Conservation (phyloP, 1,284 basidiomycete species). For the Austropuccinia psidii region DNA sequence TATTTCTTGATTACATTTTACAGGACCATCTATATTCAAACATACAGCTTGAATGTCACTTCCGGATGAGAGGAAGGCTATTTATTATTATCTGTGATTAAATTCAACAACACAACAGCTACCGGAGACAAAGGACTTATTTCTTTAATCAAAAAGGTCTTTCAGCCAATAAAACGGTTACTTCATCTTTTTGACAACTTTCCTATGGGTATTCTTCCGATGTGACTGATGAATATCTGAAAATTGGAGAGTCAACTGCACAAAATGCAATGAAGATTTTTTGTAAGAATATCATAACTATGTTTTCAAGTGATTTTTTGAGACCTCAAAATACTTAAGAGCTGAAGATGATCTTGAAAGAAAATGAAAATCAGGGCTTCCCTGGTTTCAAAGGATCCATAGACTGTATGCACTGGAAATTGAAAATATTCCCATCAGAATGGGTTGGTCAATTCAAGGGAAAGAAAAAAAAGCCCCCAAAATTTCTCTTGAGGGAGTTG, state of each 20-base stretch:
- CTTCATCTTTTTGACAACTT: no score
- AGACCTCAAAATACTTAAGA: neutral
- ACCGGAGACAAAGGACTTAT: no score
- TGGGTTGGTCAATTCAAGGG: neutral
- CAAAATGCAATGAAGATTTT: neutral
- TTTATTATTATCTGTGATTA: no score
- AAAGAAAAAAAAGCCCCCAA: conserved; percentile 5
- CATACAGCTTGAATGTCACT: no score
- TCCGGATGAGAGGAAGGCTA: no score
- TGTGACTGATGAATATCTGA: neutral
- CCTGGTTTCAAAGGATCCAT: neutral
- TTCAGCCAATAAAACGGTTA: no score
- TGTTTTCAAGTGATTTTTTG: neutral
- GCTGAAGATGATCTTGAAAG: neutral
- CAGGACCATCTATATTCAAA: no score
- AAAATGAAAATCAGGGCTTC: neutral
- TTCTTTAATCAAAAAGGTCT: no score
- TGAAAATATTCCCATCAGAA: neutral
- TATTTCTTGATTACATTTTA: no score
- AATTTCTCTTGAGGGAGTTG: neutral
- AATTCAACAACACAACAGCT: no score
- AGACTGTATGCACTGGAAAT: neutral
- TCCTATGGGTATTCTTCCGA: neutral
- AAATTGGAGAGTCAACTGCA: neutral
- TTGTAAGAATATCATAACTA: neutral